These are phyloP conservation scores for Phialophora verrucosa DNA, from an alignment of 2,329 filamentous ascomycete genomes.

Conservation along the genomic window DNA sequence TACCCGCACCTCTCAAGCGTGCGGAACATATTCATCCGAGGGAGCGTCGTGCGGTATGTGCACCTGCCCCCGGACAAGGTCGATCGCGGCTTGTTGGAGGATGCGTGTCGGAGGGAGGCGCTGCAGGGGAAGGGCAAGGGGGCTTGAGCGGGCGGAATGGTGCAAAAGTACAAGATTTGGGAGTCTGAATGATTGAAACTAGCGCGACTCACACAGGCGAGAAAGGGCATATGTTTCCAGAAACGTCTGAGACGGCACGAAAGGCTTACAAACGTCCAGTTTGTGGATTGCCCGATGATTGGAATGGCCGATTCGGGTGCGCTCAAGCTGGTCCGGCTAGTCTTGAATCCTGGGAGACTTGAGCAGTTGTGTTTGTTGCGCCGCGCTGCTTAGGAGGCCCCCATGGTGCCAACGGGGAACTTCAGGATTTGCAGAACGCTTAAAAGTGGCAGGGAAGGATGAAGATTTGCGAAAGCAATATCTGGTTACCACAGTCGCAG, in stretches of 20 bases:
- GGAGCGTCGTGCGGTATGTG: conserved; percentile 90
- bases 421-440: neutral
- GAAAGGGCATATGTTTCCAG: neutral
- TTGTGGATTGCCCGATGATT: neutral
- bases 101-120: conserved; percentile 84
- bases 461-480: neutral
- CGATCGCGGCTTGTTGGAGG: conserved; percentile 84
- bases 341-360: neutral
- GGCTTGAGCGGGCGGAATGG: conserved; percentile 6
- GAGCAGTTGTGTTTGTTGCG: neutral
- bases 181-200: neutral
- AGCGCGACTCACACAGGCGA: neutral
- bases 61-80: conserved; percentile 82
- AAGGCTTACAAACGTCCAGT: neutral
- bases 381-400: neutral
- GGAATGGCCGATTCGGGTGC: neutral
- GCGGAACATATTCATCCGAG: conserved; percentile 95
- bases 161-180: neutral
- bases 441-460: neutral
- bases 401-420: neutral
- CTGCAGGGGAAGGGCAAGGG: conserved; percentile 31
- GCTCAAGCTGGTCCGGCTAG: neutral
- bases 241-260: neutral
- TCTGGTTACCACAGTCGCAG: neutral
- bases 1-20: conserved; percentile 92